Percentiles rank a stretch among this genome's conserved stretches.
These are phyloP conservation scores for Dalbergia cultrata DNA, from an alignment of 306 rosid genomes.

Conservation along the genomic window DNA sequence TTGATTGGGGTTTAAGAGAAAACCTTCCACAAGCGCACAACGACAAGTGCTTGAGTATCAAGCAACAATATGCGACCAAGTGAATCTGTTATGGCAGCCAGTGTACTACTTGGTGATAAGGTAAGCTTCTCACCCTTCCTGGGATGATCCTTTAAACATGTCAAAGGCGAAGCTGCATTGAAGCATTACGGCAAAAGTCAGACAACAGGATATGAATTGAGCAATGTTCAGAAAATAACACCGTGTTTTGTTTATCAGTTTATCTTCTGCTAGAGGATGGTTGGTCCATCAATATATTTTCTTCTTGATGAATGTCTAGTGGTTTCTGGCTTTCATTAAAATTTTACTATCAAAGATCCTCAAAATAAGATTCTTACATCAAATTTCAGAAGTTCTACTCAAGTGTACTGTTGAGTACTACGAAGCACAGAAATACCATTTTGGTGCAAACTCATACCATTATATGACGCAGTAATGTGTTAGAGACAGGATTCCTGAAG, in stretches of 20 bases:
- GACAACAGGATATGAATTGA: conserved; percentile 37
- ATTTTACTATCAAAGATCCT: conserved; percentile 3
- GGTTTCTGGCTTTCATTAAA: not conserved
- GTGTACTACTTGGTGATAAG: conserved; percentile 95
- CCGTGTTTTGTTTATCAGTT: not conserved
- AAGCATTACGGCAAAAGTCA: conserved; percentile 48
- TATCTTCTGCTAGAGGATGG: conserved; percentile 23
- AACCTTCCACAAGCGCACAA: conserved; percentile 99
- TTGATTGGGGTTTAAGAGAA: conserved; percentile 14
- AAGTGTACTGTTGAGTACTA: not conserved
- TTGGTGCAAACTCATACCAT: no score
- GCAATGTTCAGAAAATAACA: conserved; percentile 11
- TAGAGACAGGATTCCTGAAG: no score
- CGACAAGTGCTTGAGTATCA: conserved; percentile 97
- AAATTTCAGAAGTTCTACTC: not conserved
- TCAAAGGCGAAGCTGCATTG: conserved; percentile 85
- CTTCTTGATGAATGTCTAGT: conserved; percentile 1
- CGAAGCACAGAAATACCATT: no score
- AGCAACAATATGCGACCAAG: conserved; percentile 96
- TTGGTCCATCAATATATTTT: conserved; percentile 26
- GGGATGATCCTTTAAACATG: conserved; percentile 92
- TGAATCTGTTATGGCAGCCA: conserved; percentile 98
- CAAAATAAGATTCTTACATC: not conserved
- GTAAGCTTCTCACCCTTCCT: conserved; percentile 99
- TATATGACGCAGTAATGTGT: no score